Conservation (phyloP, 345 rosid species). For the Salix viminalis region DNA sequence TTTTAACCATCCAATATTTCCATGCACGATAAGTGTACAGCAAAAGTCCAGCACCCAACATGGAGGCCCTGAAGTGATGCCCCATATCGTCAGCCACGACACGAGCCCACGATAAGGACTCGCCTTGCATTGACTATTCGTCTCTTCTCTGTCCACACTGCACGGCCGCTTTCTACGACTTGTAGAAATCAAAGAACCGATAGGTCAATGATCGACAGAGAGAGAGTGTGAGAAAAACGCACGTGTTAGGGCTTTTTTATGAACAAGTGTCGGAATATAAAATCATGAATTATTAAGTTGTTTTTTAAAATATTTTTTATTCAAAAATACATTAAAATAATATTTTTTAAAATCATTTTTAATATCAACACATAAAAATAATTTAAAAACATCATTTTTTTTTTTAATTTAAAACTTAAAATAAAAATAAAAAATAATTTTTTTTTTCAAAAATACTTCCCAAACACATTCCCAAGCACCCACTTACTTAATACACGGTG, state of each 20-base stretch:
- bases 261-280: no score
- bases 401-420: no score
- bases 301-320: no score
- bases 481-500: no score
- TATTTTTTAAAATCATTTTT: no score
- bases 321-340: no score
- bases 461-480: no score
- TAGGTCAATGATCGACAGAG: background rate
- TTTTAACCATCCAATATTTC: background rate
- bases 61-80: background rate
- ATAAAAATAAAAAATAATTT: no score
- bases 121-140: background rate
- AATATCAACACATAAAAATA: fast-evolving
- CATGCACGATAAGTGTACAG: background rate
- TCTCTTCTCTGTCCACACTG: background rate
- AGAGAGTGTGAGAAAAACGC: background rate
- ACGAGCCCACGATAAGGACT: background rate
- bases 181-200: background rate
- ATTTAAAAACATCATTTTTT: no score
- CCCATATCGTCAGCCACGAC: background rate
- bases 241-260: background rate
- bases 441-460: no score
- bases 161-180: slow-evolving; percentile 15
- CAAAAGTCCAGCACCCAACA: background rate
- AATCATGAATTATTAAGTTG: no score